Evolutionary conservation across 805 yeast species (phyloP), one percentile per base, ranked within the genome.

Genomic region (Yamadazyma laniorum): DNA sequence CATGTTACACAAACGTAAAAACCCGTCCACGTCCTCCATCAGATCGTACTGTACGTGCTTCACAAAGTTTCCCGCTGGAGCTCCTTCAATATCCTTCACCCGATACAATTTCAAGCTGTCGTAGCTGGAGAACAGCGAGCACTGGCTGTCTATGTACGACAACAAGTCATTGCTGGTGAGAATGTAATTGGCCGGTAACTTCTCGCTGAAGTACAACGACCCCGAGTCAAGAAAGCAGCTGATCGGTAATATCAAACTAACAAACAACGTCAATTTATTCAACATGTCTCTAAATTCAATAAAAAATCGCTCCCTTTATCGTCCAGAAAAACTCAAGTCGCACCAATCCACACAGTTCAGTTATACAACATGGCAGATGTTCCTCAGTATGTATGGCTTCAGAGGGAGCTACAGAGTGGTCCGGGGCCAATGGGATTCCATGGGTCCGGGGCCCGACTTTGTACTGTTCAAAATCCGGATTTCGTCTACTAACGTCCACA

Each of bases 311-410:
- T n/a, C 17, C 23, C 23, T 21, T 21, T 21, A 21, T 21, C 23
- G 23, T 21, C 21, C 25, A 25, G 16, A 18, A 12, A 21, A n/a
- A 13, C 17, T 25, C 28, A 22, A 35, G 26, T 28, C 29, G 32
- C 49, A 37, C 34, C 62, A 61, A 66, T 54, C 66, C 27, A 8
- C 18, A n/a, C 12, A 15, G 14, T 14, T 11, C 22, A 31, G 7
- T 3, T 6, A 18, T 22, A 7, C 26, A 29, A 23, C 63, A 46
- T 42, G 41, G 48, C 62, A 14, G 75, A 69, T 47, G 65, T 70
- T 40, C 74, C 75, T 39, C 63, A 61, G 65, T 61, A 60, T 21
- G 67, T 61, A 32, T 21, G 9, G 9, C 23, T 7, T 7, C 23
- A 21, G 9, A n/a, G n/a, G n/a, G n/a, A n/a, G n/a, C n/a, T n/a